phyloP scores from a whole-genome alignment of 2,329 filamentous ascomycete genomes.

The Fusarium avenaceum region DNA sequence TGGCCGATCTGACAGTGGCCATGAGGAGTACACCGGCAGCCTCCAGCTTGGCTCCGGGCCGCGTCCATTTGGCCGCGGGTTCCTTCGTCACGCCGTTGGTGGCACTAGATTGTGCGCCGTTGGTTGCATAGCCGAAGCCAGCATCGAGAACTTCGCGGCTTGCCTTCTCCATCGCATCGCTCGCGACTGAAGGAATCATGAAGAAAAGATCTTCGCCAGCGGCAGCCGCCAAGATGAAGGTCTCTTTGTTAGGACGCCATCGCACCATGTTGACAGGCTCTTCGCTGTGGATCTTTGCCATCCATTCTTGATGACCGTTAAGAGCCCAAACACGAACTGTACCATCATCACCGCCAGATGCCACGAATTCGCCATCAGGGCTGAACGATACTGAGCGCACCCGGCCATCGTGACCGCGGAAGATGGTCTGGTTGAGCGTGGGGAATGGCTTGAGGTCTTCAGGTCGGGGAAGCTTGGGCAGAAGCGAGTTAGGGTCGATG shows the following conservation, averaged over 20 bases:
- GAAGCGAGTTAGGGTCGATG: slow-evolving; percentile 92
- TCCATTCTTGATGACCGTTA: slow-evolving; percentile 90
- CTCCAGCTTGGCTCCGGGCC: slow-evolving; percentile 80
- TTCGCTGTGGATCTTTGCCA: slow-evolving; percentile 80
- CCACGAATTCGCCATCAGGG: slow-evolving; percentile 86
- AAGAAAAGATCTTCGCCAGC: slow-evolving; percentile 89
- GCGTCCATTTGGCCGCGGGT: slow-evolving; percentile 83
- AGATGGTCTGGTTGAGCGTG: slow-evolving; percentile 87
- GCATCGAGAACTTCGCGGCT: slow-evolving; percentile 84
- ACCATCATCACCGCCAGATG: slow-evolving; percentile 94
- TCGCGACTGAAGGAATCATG: slow-evolving; percentile 80
- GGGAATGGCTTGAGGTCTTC: slow-evolving; percentile 97
- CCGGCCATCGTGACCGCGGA: slow-evolving; percentile 87
- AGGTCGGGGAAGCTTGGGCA: slow-evolving; percentile 92
- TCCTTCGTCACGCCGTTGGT: slow-evolving; percentile 75
- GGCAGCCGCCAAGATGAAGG: slow-evolving; percentile 84
- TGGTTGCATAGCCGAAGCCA: slow-evolving; percentile 93
- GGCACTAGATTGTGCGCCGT: slow-evolving; percentile 68
- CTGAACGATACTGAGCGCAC: slow-evolving; percentile 89
- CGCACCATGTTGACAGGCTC: slow-evolving; percentile 86
- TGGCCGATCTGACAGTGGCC: slow-evolving; percentile 80
- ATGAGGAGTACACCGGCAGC: slow-evolving; percentile 84
- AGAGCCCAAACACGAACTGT: slow-evolving; percentile 93
- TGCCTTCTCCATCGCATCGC: slow-evolving; percentile 78
- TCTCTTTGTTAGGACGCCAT: slow-evolving; percentile 89